Percentiles rank a stretch among this genome's conserved stretches.
These are phyloP conservation scores for Penstemon newberryi DNA, from an alignment of 257 asterid genomes.

Conservation along the genomic window DNA sequence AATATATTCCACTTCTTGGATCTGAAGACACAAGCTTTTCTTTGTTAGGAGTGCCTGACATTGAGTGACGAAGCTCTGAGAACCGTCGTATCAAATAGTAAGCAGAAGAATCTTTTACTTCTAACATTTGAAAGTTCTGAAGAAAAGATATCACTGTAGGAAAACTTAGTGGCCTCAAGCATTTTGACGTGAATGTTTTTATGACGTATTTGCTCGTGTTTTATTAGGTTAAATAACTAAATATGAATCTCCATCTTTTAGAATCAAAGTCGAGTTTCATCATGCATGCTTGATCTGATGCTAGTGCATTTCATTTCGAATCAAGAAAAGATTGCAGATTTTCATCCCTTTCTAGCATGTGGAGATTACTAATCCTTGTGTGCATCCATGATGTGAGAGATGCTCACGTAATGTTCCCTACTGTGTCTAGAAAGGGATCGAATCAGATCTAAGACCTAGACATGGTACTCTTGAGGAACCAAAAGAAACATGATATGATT, in stretches of 20 bases:
- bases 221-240: background rate
- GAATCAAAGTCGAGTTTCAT: background rate
- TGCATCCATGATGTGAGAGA: background rate
- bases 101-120: constrained; percentile 13
- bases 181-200: constrained; percentile 1
- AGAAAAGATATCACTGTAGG: constrained; percentile 9
- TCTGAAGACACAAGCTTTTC: constrained; percentile 59
- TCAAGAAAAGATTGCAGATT: constrained; percentile 7
- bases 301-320: background rate
- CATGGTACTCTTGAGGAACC: too few relatives aligned
- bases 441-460: too few relatives aligned
- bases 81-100: constrained; percentile 8
- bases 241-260: background rate
- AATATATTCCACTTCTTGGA: constrained; percentile 76
- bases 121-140: background rate
- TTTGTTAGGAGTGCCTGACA: constrained; percentile 46
- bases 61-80: constrained; percentile 39
- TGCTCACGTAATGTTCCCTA: too few relatives aligned
- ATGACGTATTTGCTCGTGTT: background rate
- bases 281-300: background rate
- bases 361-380: constrained; percentile 5
- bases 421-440: too few relatives aligned
- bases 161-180: background rate
- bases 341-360: constrained; percentile 12
- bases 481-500: too few relatives aligned